Evolutionary conservation across 805 yeast species (phyloP), one percentile per base, ranked within the genome.

Genomic region (Ogataea ramenticola): DNA sequence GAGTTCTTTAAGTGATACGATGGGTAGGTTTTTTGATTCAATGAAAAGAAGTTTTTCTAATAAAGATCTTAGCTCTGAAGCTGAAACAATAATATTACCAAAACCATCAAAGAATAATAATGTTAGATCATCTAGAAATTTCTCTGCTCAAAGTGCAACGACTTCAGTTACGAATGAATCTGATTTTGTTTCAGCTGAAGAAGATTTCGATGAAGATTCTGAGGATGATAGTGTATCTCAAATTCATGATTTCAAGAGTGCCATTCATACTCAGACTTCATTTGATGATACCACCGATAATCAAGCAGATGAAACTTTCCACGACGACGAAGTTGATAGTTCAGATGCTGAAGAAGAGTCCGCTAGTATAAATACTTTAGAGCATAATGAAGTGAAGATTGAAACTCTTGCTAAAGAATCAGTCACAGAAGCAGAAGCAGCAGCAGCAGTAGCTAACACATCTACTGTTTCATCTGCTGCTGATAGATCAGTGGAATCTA

Each of bases 101-200:
- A 36, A 27, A 24, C 26, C 16, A 9, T 19, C 10, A 2, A n/a
- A 26, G 9, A 26, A 21, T 14, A 27, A 11, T 17, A 22, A 16
- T 15, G 27, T 2, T 12, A 17, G 40, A 29, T 39, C 47, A 16
- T 22, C 37, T 11, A 50, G 63, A 41, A 48, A 52, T 16, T 47
- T 53, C 16, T 60, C 64, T 9, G 33, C 46, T 19, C 60, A 57
- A 37, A 50, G 51, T 39, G 47, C 44, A 26, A 48, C 60, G 8
- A 57, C 60, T 10, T 53, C 64, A 9, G 41, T 49, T 26, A 53
- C 52, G 8, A 55, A 53, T 43, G 66, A 60, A 20, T 55, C 61
- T 3, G 65, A 58, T 27, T 61, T 61, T 48, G 56, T 60, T 31
- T 60, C 66, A 21, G 66, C 65, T 20, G 56, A 51, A 32, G 64